Percentiles rank a stretch among this genome's conserved stretches.
These are phyloP conservation scores for Geoglossum glabrum DNA, from an alignment of 495 filamentous ascomycete species.

Conservation along the genomic window DNA sequence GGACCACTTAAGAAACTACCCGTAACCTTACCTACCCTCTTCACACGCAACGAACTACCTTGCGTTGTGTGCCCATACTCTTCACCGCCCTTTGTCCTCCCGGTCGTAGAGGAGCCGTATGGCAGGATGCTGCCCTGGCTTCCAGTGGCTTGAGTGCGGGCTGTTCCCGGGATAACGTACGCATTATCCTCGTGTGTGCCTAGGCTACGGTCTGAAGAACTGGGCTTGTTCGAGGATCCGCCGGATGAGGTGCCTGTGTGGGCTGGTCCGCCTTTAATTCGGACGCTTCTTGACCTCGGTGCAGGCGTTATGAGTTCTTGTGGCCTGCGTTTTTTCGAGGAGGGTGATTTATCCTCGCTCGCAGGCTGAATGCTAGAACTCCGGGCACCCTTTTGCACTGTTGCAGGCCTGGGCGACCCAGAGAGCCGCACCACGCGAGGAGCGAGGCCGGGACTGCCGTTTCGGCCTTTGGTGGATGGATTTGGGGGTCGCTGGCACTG, in stretches of 20 bases:
- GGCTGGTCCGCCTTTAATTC: background rate
- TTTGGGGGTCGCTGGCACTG: background rate
- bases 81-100: slow-evolving; percentile 28
- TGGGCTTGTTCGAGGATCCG: background rate
- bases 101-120: slow-evolving; percentile 19
- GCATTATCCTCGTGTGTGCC: background rate
- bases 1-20: slow-evolving; percentile 58
- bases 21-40: slow-evolving; percentile 46
- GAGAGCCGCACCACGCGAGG: slow-evolving; percentile 36
- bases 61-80: slow-evolving; percentile 31
- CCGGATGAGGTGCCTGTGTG: background rate
- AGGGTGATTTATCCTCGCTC: background rate
- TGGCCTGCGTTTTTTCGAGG: background rate
- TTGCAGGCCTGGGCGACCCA: slow-evolving; percentile 19
- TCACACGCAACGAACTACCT: slow-evolving; percentile 45
- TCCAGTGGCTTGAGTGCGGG: background rate
- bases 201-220: background rate
- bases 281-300: slow-evolving; percentile 1
- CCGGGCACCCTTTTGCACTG: slow-evolving; percentile 12
- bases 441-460: background rate
- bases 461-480: background rate
- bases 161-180: background rate
- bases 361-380: background rate
- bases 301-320: slow-evolving; percentile 7
- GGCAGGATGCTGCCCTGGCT: background rate